Percentiles rank a stretch among this genome's conserved stretches.
These are phyloP conservation scores for Phytophthora crassamura DNA, from an alignment of 352 stramenopile genomes.

Conservation along the genomic window DNA sequence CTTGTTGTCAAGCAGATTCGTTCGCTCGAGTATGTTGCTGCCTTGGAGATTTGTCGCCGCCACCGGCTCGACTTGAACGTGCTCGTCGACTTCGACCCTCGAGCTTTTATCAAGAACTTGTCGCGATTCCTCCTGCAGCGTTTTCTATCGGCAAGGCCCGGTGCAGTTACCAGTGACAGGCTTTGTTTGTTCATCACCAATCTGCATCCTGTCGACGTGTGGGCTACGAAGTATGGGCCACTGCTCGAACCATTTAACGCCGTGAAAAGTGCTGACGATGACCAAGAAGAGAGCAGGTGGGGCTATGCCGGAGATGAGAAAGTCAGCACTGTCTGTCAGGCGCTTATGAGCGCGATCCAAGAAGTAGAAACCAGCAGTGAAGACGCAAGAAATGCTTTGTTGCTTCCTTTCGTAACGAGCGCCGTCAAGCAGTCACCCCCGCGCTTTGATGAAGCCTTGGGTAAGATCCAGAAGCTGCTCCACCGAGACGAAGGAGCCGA, in stretches of 20 bases:
- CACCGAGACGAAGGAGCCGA: slow-evolving; percentile 3
- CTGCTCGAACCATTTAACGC: slow-evolving; percentile 43
- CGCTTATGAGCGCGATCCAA: slow-evolving; percentile 46
- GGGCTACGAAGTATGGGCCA: slow-evolving; percentile 68
- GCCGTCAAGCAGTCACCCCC: slow-evolving; percentile 73
- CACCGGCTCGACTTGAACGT: slow-evolving; percentile 84
- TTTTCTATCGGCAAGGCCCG: slow-evolving; percentile 40
- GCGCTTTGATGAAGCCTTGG: slow-evolving; percentile 51
- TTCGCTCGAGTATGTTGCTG: slow-evolving; percentile 45
- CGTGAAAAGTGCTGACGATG: slow-evolving; percentile 6
- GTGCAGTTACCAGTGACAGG: slow-evolving; percentile 58
- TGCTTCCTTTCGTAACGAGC: slow-evolving; percentile 72
- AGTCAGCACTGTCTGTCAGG: slow-evolving; percentile 66
- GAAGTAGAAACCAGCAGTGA: slow-evolving; percentile 29
- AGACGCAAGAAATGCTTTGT: slow-evolving; percentile 37
- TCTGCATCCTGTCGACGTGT: slow-evolving; percentile 71
- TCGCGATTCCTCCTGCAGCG: slow-evolving; percentile 35
- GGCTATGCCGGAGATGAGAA: slow-evolving; percentile 27
- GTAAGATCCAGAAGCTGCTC: slow-evolving; percentile 47
- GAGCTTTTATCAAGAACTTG: slow-evolving; percentile 51
- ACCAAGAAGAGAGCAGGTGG: not conserved
- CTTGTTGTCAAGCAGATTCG: slow-evolving; percentile 55
- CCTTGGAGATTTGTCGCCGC: slow-evolving; percentile 75
- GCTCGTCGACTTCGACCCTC: slow-evolving; percentile 66
- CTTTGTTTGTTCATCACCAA: slow-evolving; percentile 83